Evolutionary conservation across 306 rosid species (phyloP), one percentile per base, ranked within the genome.

Genomic region (Quercus cerris): DNA sequence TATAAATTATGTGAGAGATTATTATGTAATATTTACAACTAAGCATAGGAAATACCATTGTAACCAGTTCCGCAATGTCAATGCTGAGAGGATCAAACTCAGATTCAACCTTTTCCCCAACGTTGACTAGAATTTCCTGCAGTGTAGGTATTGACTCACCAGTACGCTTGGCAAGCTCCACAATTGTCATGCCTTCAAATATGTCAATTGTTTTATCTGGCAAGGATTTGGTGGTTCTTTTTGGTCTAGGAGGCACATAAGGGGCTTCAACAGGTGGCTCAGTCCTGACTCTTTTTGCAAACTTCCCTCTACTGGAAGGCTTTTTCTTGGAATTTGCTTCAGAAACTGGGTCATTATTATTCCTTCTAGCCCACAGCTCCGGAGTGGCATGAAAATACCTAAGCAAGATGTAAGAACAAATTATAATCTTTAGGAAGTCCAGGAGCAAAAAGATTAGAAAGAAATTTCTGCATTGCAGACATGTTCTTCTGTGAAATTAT

Each of bases 141-240:
- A 95, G 81, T 70, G 87, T 77, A 73, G 92, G 75, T 77, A 81
- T 81, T 54, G 92, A 83, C 86, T 83, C 86, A 64, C 98, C 93
- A 18, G 93, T 78, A 76, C 92, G 94, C 86, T 90, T 93, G 35
- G 98, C 89, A 86, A 94, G 90, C 85, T 94, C 98, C 68, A 76
- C 87, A 67, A 90, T 78, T 62, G 95, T 86, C 95, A 94, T 94
- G 80, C 99, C 96, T 82, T 94, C 98, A 84, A 91, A 94, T 82
- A 94, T 90, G 81, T 94, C 99, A 73, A 94, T 63, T 62, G 85
- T 90, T 83, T 87, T 94, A 80, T 89, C 94, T 23, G 78, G 80
- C 73, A 74, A 46, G 64, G 90, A 74, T 85, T 86, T 88, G 78
- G 82, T 56, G 75, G 88, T 70, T 78, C 73, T 73, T 82, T 87